These are phyloP conservation scores for Xerocomellus dryophilus DNA, from an alignment of 768 basidiomycete genomes.

Conservation along the genomic window DNA sequence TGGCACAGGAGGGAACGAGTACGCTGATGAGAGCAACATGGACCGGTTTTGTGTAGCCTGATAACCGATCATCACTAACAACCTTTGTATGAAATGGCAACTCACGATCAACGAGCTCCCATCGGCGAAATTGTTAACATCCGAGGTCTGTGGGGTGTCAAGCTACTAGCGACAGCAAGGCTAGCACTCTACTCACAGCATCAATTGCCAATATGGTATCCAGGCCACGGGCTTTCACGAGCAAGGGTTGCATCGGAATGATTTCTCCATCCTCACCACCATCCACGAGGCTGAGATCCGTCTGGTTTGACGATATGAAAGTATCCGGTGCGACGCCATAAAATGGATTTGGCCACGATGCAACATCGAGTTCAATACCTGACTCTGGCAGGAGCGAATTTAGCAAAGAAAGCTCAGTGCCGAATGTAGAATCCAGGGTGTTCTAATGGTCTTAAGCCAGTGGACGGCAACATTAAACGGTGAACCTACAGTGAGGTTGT, in stretches of 20 bases:
- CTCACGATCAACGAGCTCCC: constrained; percentile 30
- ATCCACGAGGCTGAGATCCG: constrained; percentile 35
- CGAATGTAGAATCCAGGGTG: constrained; percentile 7
- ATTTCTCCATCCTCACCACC: constrained; percentile 44
- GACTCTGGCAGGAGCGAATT: constrained; percentile 24
- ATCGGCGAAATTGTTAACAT: constrained; percentile 19
- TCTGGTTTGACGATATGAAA: constrained; percentile 35
- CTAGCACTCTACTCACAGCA: constrained; percentile 21
- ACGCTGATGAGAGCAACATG: constrained; percentile 31
- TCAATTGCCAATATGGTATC: constrained; percentile 54
- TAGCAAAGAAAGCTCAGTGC: constrained; percentile 17
- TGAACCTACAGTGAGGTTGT: constrained; percentile 28
- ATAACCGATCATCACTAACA: neutral
- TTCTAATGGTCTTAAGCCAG: constrained; percentile 6
- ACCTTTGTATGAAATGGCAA: neutral
- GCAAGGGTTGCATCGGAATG: constrained; percentile 48
- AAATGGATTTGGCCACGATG: constrained; percentile 39
- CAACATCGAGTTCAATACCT: constrained; percentile 28
- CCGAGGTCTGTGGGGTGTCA: constrained; percentile 8
- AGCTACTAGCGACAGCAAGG: neutral
- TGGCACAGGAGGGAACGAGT: constrained; percentile 35
- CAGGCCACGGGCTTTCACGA: constrained; percentile 43
- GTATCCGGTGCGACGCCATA: constrained; percentile 32
- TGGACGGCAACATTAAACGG: neutral
- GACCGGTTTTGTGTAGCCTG: constrained; percentile 40